These are phyloP conservation scores for Pythium utonaiense DNA, from an alignment of 352 stramenopile species.

Conservation along the genomic window DNA sequence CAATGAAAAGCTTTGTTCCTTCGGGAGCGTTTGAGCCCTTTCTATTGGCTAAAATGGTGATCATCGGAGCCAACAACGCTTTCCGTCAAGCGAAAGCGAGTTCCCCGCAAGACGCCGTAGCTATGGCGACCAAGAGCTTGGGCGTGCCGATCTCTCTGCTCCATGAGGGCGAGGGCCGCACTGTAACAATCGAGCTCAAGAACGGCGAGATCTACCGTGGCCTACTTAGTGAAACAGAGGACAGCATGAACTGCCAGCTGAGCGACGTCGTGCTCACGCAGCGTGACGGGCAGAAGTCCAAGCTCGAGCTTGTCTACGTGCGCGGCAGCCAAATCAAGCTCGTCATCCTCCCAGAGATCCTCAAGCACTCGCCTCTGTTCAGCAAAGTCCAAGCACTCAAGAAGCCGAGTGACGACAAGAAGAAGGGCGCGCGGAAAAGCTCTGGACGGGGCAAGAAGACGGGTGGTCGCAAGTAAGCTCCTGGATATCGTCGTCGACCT, in stretches of 20 bases:
- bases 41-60: no score
- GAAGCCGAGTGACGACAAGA: conserved; percentile 57
- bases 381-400: conserved; percentile 92
- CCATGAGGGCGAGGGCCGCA: conserved; percentile 84
- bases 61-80: no score
- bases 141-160: conserved; percentile 84
- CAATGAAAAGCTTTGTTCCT: no score
- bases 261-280: conserved; percentile 84
- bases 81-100: no score
- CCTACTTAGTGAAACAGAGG: conserved; percentile 82
- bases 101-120: no score
- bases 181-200: conserved; percentile 88
- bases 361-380: conserved; percentile 97
- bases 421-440: conserved; percentile 22
- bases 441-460: conserved; percentile 5
- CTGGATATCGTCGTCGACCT: background rate
- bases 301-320: conserved; percentile 82
- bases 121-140: no score
- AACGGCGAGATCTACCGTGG: conserved; percentile 82
- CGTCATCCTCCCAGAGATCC: conserved; percentile 87
- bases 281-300: conserved; percentile 73
- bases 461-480: conserved; percentile 7
- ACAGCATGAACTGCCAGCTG: conserved; percentile 91
- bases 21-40: no score
- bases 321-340: conserved; percentile 86